Conservation (phyloP, 768 basidiomycete genomes). For the Bullera alba region DNA sequence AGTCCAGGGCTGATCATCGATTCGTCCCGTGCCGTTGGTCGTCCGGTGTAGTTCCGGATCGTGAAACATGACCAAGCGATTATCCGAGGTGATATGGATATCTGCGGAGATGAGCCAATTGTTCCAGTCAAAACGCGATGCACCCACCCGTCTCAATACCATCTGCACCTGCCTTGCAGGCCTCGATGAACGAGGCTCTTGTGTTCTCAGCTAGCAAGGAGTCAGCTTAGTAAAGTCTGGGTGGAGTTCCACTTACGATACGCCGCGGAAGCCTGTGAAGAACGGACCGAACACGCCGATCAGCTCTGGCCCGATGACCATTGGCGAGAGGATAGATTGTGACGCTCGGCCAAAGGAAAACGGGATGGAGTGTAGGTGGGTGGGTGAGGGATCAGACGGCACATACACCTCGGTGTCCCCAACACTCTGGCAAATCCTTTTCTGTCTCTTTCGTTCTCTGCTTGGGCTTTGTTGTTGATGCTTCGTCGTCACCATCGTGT, state of each 20-base stretch:
- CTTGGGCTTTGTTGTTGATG: neutral
- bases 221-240: neutral
- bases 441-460: constrained; percentile 3
- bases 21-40: constrained; percentile 64
- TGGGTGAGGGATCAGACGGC: neutral
- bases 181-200: constrained; percentile 86
- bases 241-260: constrained; percentile 33
- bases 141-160: constrained; percentile 84
- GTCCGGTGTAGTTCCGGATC: constrained; percentile 81
- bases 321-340: no score
- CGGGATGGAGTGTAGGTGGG: neutral
- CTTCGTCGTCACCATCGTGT: constrained; percentile 2
- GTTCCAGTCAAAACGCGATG: neutral
- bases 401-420: constrained; percentile 65
- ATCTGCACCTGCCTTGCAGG: constrained; percentile 90
- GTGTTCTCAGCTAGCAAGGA: constrained; percentile 66
- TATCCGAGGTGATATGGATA: constrained; percentile 86
- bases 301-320: neutral
- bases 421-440: constrained; percentile 59
- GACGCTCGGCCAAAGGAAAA: no score
- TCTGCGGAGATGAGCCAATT: constrained; percentile 52
- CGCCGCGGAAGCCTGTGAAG: constrained; percentile 66
- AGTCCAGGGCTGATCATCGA: constrained; percentile 65
- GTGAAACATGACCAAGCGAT: constrained; percentile 90
- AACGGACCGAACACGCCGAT: neutral